Evolutionary conservation across 768 basidiomycete genomes (phyloP), one percentile per base, ranked within the genome.

Genomic region (Phanerochaete carnosa): DNA sequence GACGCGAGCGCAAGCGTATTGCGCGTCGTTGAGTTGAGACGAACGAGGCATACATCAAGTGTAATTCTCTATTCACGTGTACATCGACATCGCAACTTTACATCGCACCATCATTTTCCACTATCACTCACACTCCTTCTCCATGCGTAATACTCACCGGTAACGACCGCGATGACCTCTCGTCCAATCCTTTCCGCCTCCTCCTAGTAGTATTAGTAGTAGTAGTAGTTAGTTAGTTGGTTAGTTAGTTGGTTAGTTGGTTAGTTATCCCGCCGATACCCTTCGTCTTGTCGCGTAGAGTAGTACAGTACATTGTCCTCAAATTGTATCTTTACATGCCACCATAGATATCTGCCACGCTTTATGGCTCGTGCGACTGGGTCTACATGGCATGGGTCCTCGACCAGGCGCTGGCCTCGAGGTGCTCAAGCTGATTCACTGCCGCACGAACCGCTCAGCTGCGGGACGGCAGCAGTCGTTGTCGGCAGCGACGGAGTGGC

Each of bases 1-100:
- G 80, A 16, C 80, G 89, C 57, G 90, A 92, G 68, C 77, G 90
- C 68, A 92, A 92, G 69, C 81, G 90, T 50, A 80, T 89, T 33
- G 80, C 88, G 11, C 78, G 90, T 66, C 78, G 90, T 63, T 91
- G 69, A 77, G 13, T 16, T 8, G 25, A 52, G 25, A 32, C 45
- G 28, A 49, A 39, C 11, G 15, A 55, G 23, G 15, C 23, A 55
- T 26, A 23, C 52, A 55, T 55, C 39, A 55, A 55, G 54, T 55
- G 54, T 55, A 55, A 39, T 8, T 55, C 30, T 33, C 26, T 26
- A 39, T 25, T 15, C 26, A 49, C 47, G 28, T 55, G 33, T 43
- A 55, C 54, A 26, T 55, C 25, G 25, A 35, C 13, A 11, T n/a
- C 32, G 32, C 32, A 8, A 25, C 50, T 5, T 30, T 49, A 25